Evolutionary conservation across 768 basidiomycete genomes (phyloP).

Genomic region (Dacryopinax spathularia): DNA sequence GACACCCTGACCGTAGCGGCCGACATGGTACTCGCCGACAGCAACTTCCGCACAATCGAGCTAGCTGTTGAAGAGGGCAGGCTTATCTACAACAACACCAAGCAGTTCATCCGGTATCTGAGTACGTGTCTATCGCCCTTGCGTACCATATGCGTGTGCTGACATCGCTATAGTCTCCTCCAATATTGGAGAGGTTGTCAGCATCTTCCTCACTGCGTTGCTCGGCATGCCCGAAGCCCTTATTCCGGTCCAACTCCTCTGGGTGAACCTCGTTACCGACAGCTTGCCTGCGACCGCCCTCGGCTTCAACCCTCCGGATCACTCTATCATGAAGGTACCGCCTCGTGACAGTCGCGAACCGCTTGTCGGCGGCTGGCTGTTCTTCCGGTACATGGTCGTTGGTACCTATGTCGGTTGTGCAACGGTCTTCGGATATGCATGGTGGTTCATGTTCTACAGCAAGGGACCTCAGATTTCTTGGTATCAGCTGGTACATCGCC

Average conservation of each 20-base stretch:
- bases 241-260: constrained; percentile 93
- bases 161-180: constrained; percentile 50
- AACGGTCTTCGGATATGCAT: constrained; percentile 94
- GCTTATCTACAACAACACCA: constrained; percentile 98
- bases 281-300: constrained; percentile 92
- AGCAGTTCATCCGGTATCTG: constrained; percentile 98
- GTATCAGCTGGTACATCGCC: constrained; percentile 68
- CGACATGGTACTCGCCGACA: constrained; percentile 94
- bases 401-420: constrained; percentile 89
- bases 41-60: constrained; percentile 96
- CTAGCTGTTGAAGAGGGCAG: constrained; percentile 93
- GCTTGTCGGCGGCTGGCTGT: constrained; percentile 82
- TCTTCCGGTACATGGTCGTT: constrained; percentile 89
- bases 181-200: constrained; percentile 93
- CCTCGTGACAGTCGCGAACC: constrained; percentile 84
- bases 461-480: constrained; percentile 88
- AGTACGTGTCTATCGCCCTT: constrained; percentile 42
- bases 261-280: constrained; percentile 97
- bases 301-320: constrained; percentile 94
- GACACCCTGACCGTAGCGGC: constrained; percentile 37
- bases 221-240: constrained; percentile 99
- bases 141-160: not conserved
- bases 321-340: constrained; percentile 90
- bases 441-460: constrained; percentile 93
- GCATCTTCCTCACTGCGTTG: constrained; percentile 93